phyloP scores from a whole-genome alignment of 2,329 filamentous ascomycete genomes.

The Penicillium vulpinum region DNA sequence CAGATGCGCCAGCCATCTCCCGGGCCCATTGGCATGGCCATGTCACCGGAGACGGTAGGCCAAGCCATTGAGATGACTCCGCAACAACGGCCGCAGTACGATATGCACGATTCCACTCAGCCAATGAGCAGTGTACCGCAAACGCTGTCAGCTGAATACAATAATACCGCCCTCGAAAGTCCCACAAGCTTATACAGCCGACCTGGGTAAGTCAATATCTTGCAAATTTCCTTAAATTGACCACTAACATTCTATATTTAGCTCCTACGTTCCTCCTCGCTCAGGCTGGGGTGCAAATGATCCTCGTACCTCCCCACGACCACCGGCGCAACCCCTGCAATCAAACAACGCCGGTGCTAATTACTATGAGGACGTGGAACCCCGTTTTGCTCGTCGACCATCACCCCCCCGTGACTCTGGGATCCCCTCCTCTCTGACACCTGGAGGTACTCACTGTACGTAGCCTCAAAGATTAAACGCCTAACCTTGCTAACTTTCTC shows the following conservation, averaged over 20 bases:
- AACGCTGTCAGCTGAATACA: slow-evolving; percentile 28
- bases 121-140: slow-evolving; percentile 25
- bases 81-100: slow-evolving; percentile 50
- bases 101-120: slow-evolving; percentile 37
- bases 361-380: slow-evolving; percentile 94
- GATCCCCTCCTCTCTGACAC: slow-evolving; percentile 40
- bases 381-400: slow-evolving; percentile 65
- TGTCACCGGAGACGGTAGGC: slow-evolving; percentile 50
- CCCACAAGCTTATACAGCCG: slow-evolving; percentile 72
- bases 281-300: slow-evolving; percentile 35
- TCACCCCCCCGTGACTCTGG: slow-evolving; percentile 29
- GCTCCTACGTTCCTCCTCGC: slow-evolving; percentile 50
- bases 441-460: slow-evolving; percentile 40
- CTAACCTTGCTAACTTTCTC: slow-evolving; percentile 69
- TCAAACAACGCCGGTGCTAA: slow-evolving; percentile 27
- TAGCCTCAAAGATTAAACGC: slow-evolving; percentile 48
- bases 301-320: slow-evolving; percentile 18
- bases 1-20: slow-evolving; percentile 34
- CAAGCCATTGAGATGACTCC: slow-evolving; percentile 81
- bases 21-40: slow-evolving; percentile 36
- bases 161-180: slow-evolving; percentile 50
- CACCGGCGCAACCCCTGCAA: slow-evolving; percentile 10
- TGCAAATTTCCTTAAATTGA: background rate
- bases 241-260: slow-evolving; percentile 19
- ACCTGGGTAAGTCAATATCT: slow-evolving; percentile 62